Base-by-base conservation (phyloP, 768 basidiomycete species). In the Rhodotorula sphaerocarpa region DNA sequence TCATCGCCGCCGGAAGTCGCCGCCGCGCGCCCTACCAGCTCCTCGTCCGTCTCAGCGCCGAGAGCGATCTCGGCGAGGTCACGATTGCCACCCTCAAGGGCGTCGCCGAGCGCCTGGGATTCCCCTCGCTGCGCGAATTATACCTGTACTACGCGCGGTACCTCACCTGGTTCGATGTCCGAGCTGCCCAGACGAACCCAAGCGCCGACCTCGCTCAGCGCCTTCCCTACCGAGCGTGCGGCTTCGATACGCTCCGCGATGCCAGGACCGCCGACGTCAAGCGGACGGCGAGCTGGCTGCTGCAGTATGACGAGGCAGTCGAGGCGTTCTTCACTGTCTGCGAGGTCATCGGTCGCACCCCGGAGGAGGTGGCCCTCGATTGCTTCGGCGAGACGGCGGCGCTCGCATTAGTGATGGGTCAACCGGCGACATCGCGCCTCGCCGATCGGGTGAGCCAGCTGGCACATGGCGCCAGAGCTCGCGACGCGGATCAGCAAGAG, bases 11-110 rank as follows among this genome's bases (percentile, higher is more conserved):
- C 71, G 85, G 88, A 1, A 80, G 81, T 3, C 81, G 86, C 27
- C 81, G 92, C 31, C 83, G 88, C 21, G 86, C 84, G 6, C 81
- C 90, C 2, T 90, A 93, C 72, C 91, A 86, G 84, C 86, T 93
- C 74, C 73, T 97, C 52, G 77, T 96, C 62, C 90, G 92, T 73
- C 81, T 82, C 10, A 79, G 65, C 72, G 70, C 23, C 50, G 65
- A 65, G 45, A 65, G 59, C 54, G 76, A 47, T 70, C 76, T 61
- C 71, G 66, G 57, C 34, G 44, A 16, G 28, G 76, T 78, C 57
- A 76, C 82, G 46, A 75, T 79, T 60, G 77, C 79, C 12, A 78
- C 86, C 43, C 76, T 96, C 42, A 70, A 70, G 21, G 82, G 82
- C 11, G 84, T 86, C 27, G 81, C 87, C 0, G 73, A 77, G 53